Base-by-base conservation (phyloP, 2,329 filamentous ascomycete species). In the Ceratocystis diversiconidia region DNA sequence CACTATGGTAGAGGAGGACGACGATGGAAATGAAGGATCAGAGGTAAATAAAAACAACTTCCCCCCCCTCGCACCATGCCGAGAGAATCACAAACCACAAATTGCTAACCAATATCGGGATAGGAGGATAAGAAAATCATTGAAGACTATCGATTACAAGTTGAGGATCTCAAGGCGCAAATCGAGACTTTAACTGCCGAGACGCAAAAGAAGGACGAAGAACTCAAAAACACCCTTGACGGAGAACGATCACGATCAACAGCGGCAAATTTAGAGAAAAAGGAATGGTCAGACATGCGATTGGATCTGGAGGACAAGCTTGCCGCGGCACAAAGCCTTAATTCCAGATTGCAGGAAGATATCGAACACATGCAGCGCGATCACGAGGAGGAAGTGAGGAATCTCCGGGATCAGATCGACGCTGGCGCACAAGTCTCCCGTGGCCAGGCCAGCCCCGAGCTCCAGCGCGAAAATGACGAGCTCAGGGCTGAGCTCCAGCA, bases 1-100 rank as follows among this genome's bases (percentile, higher is more conserved):
- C 72, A 96, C 89, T 0, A 92, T 97, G 86, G 85, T 97, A 1
- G 94, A 99, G 74, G 94, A 97, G 73, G 92, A 95, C 69, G 91
- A 95, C 70, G 89, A 90, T 69, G 79, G 79, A 8, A 44, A 61
- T 1, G 63, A 63, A 22, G 73, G 72, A 22, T 76, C 74, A 66
- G 78, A 80, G 72, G 78, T 80, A 70, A 67, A 74, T 71, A n/a
- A 28, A 61, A 48, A 62, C 19, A 32, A 48, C 8, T 41, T 22
- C 32, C 7, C 32, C 32, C 36, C 36, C 10, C 36, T 12, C 3
- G 12, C 36, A 41, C 10, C 36, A 41, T 41, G 10, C 10, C 36
- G 4, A 12, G 36, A 12, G 36, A 41, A 5, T 41, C 3, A 41
- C 10, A 12, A 41, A 41, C 36, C 36, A 12, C 36, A 32, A 32